Conservation (phyloP, 257 asterid genomes). For the Solanum ossicruentum region DNA sequence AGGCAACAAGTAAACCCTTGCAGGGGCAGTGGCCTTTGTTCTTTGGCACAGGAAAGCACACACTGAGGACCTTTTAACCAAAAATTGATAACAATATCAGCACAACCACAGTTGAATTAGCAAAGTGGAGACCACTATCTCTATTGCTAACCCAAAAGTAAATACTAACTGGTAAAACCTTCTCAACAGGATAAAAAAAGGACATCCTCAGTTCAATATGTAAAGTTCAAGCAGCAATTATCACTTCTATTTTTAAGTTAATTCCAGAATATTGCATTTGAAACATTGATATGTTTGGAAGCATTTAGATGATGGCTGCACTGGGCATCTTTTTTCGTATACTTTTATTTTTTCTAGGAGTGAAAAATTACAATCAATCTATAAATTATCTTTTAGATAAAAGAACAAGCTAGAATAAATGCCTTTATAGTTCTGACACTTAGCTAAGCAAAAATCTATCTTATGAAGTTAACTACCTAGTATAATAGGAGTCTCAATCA, state of each 20-base stretch:
- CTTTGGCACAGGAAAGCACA: conserved; percentile 84
- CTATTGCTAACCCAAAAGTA: background rate
- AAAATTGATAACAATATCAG: background rate
- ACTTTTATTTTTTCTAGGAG: background rate
- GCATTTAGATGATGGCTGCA: background rate
- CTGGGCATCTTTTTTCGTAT: background rate
- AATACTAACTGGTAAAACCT: background rate
- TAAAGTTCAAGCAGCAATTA: background rate
- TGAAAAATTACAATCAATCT: background rate
- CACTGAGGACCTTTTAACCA: conserved; percentile 76
- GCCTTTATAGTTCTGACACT: background rate
- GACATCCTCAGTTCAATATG: background rate
- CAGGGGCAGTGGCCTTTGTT: conserved; percentile 65
- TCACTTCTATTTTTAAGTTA: background rate
- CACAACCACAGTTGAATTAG: background rate
- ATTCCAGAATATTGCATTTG: background rate
- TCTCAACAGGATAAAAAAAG: background rate
- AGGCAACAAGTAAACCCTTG: conserved; percentile 93
- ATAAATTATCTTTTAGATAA: background rate
- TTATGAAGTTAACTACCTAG: background rate
- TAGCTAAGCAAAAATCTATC: background rate
- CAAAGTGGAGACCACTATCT: background rate
- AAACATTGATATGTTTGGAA: background rate
- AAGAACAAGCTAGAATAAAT: background rate
- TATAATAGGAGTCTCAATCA: background rate